Conservation (phyloP, 495 filamentous ascomycete species). For the Tuber magnatum region DNA sequence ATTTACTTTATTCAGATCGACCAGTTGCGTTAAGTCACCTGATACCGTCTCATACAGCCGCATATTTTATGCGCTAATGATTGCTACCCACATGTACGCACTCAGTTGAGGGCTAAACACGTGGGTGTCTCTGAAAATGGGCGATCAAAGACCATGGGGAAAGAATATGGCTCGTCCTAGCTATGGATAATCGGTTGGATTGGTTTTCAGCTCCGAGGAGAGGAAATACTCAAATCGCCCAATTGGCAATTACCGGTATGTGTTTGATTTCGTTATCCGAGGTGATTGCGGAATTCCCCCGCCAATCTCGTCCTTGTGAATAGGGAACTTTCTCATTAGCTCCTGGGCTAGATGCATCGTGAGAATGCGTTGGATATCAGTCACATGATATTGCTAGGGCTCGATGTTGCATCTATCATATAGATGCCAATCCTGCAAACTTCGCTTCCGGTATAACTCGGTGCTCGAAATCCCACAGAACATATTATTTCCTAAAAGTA, state of each 20-base stretch:
- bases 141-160: background rate
- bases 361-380: background rate
- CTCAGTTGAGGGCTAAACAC: no score
- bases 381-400: background rate
- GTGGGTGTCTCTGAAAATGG: background rate
- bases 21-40: no score
- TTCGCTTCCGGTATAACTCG: background rate
- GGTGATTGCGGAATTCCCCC: no score
- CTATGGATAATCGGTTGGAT: background rate
- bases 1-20: no score
- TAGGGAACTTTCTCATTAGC: background rate
- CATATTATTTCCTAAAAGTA: background rate
- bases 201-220: background rate
- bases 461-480: background rate
- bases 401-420: background rate
- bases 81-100: no score
- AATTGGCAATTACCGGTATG: background rate
- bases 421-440: background rate
- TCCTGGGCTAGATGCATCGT: background rate
- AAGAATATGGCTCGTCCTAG: background rate
- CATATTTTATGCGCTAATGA: no score
- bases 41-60: no score
- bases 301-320: background rate
- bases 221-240: background rate
- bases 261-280: background rate